Base-by-base conservation (phyloP, 139 green algal species). In the Chlamydomonas sp. region DNA sequence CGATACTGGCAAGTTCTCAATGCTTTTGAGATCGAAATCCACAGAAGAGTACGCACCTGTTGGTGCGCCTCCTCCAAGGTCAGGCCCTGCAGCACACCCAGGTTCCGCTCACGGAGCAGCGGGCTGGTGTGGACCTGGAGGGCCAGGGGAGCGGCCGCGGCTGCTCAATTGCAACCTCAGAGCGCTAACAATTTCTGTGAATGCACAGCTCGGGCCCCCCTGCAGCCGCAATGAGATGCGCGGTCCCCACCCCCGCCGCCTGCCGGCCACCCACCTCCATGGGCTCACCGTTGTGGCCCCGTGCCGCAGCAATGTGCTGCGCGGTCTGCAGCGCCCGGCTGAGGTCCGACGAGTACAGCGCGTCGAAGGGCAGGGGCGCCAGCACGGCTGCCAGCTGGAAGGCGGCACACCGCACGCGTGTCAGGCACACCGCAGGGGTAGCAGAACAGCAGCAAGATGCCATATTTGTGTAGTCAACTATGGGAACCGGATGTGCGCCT, bases 301-400 rank as follows among this genome's bases (percentile, higher is more conserved):
- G 4, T 20, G 81, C 7, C 4, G 76, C 76, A 0, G 64, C 84
- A 2, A 89, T 71, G 8, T 64, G 57, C 15, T 78, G 4, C 9
- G 84, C 84, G 1, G 84, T 89, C 76, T 84, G 64, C 5, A 78
- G 2, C 0, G 84, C 84, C 0, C 84, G 63, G 2, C 17, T 15
- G 1, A 89, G 84, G 84, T 89, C 84, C 4, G 84, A 89, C 68
- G 68, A 80, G 76, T 84, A 89, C 20, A 89, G 1, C 3, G 75
- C 84, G 57, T 71, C 7, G 17, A 83, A 71, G 16, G 64, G 2
- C 59, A 63, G 60, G 7, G 3, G 20, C 66, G 17, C 5, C 16
- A 83, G 63, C 4, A 17, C 64, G 3, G 20, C 20, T 0, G 84
- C 63, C 15, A 83, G 64, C 84, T 83, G 77, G 58, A 58, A 15